phyloP scores from a whole-genome alignment of 169 alveolate genomes.

The Plasmodium inui region DNA sequence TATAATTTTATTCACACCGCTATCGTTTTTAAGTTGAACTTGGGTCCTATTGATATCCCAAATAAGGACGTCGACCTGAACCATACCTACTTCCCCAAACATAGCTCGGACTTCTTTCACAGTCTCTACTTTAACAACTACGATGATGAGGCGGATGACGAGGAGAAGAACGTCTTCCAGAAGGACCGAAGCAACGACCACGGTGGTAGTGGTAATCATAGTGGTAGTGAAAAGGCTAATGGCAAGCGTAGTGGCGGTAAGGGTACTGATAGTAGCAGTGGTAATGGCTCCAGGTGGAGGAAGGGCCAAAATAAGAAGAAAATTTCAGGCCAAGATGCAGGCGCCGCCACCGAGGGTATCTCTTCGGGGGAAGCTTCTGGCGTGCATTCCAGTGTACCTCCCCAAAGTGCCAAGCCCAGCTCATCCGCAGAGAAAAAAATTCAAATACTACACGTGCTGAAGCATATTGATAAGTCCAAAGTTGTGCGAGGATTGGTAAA shows the following conservation, averaged over 20 bases:
- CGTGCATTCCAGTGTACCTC: neutral
- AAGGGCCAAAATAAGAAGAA: neutral
- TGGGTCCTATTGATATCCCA: constrained; percentile 22
- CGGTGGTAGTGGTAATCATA: neutral
- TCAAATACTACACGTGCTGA: constrained; percentile 17
- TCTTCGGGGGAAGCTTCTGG: neutral
- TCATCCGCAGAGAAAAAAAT: neutral
- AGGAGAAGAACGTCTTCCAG: neutral
- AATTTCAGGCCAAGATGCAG: neutral
- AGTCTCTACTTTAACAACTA: constrained; percentile 15
- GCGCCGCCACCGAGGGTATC: neutral
- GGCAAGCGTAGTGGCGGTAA: no score
- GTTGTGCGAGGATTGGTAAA: constrained; percentile 33
- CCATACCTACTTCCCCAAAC: neutral
- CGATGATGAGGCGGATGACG: neutral
- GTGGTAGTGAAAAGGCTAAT: neutral
- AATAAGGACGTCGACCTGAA: neutral
- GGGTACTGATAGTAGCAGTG: neutral
- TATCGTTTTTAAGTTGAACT: constrained; percentile 29
- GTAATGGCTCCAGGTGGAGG: neutral
- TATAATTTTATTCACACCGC: constrained; percentile 45
- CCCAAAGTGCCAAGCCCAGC: neutral
- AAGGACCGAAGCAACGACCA: neutral
- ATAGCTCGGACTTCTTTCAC: constrained; percentile 6
- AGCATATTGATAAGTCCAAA: constrained; percentile 18